Evolutionary conservation across 192 early-diverging fungal species (phyloP).

Genomic region (Phycomyces blakesleeanus): DNA sequence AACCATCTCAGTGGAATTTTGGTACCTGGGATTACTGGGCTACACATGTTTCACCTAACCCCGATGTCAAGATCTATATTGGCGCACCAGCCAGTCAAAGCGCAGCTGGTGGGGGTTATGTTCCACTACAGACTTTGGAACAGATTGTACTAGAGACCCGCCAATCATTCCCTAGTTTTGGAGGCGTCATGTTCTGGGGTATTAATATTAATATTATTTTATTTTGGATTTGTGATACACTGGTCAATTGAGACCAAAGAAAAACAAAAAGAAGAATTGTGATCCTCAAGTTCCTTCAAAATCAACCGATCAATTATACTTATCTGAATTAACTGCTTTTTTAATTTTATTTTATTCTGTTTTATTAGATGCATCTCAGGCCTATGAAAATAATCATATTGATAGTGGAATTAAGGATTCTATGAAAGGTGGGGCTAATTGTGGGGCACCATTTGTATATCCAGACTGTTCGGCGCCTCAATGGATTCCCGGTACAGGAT

Average conservation of each 20-base stretch:
- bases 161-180: slow-evolving; percentile 44
- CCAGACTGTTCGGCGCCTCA: slow-evolving; percentile 37
- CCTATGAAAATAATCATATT: slow-evolving; percentile 24
- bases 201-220: background rate
- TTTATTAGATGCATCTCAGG: slow-evolving; percentile 37
- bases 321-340: background rate
- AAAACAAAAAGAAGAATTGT: too few relatives aligned
- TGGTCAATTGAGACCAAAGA: too few relatives aligned
- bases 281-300: too few relatives aligned
- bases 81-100: slow-evolving; percentile 53
- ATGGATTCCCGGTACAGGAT: slow-evolving; percentile 28
- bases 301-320: background rate
- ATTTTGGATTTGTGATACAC: background rate
- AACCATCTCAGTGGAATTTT: slow-evolving; percentile 31
- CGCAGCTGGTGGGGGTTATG: slow-evolving; percentile 54
- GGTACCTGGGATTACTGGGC: slow-evolving; percentile 64
- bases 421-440: background rate
- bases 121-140: slow-evolving; percentile 32
- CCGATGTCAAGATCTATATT: slow-evolving; percentile 58
- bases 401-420: slow-evolving; percentile 13
- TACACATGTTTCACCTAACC: slow-evolving; percentile 49
- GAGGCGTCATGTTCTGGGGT: slow-evolving; percentile 61
- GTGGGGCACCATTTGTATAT: slow-evolving; percentile 16
- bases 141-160: slow-evolving; percentile 40
- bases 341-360: slow-evolving; percentile 1